Conservation (phyloP, 169 alveolate genomes). For the Haemoproteus tartakovskyi region DNA sequence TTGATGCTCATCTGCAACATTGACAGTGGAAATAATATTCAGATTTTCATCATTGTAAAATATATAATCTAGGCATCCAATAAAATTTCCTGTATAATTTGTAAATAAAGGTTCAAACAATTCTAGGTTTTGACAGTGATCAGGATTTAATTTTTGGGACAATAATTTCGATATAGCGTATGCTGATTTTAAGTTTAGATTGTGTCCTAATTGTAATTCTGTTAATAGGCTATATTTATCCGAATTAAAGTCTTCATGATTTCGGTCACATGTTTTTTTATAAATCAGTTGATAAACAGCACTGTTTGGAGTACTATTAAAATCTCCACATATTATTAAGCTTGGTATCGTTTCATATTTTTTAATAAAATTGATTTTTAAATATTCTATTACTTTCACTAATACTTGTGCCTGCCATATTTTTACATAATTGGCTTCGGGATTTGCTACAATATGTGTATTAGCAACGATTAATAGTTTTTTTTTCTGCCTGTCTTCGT, state of each 20-base stretch:
- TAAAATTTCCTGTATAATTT: conserved; percentile 72
- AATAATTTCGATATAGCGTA: conserved; percentile 69
- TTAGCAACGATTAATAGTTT: conserved; percentile 72
- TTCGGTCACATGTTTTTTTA: conserved; percentile 72
- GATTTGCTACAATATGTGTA: conserved; percentile 78
- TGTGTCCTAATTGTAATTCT: conserved; percentile 71
- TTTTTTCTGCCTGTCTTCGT: conserved; percentile 8
- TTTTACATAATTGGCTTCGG: conserved; percentile 77
- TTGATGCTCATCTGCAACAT: conserved; percentile 67
- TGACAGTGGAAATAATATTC: conserved; percentile 70
- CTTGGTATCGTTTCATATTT: conserved; percentile 72
- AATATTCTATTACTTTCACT: conserved; percentile 70
- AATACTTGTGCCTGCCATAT: conserved; percentile 80
- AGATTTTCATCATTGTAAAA: conserved; percentile 72
- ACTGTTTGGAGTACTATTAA: conserved; percentile 77
- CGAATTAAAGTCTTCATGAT: conserved; percentile 70
- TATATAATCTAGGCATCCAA: conserved; percentile 80
- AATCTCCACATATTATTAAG: conserved; percentile 75
- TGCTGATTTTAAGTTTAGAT: conserved; percentile 72
- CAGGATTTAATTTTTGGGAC: conserved; percentile 20
- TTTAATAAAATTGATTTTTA: conserved; percentile 64
- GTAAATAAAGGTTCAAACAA: conserved; percentile 77
- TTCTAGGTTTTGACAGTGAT: conserved; percentile 42
- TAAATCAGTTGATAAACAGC: conserved; percentile 77
- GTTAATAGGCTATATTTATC: conserved; percentile 68